Conservation (phyloP, 73 alveolate species). For the Blepharisma japonicum region DNA sequence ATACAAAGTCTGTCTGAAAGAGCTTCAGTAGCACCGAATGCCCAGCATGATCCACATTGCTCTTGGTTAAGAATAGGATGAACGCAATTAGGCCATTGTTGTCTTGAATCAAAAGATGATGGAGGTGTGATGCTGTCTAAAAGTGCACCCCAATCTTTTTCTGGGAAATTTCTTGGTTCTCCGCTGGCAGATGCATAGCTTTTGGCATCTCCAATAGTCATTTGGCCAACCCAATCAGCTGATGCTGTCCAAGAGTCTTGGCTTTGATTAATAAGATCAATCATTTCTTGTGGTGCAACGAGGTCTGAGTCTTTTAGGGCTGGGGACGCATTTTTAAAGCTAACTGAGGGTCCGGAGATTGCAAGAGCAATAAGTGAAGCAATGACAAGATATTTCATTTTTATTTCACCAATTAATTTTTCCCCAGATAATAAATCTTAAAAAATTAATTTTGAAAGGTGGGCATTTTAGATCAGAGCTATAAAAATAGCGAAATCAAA, state of each 20-base stretch:
- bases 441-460: too few species aligned
- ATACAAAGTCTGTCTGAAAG: constrained; percentile 94
- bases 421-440: too few species aligned
- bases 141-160: constrained; percentile 23
- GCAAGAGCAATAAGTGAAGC: too few species aligned
- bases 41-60: constrained; percentile 99
- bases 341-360: too few species aligned
- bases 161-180: not conserved
- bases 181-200: not conserved
- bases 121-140: constrained; percentile 22
- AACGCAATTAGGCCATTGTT: constrained; percentile 53
- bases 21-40: constrained; percentile 93
- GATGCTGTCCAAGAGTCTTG: constrained; percentile 9
- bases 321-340: not conserved
- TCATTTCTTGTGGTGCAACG: not conserved
- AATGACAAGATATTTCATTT: too few species aligned
- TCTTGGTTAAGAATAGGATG: constrained; percentile 69
- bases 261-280: not conserved
- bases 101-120: constrained; percentile 52
- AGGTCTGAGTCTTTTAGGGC: not conserved
- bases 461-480: too few species aligned
- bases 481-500: too few species aligned
- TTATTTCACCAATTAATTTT: too few species aligned
- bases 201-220: not conserved
- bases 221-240: constrained; percentile 14